Conservation (phyloP, 306 rosid genomes). For the Mimosa bimucronata region DNA sequence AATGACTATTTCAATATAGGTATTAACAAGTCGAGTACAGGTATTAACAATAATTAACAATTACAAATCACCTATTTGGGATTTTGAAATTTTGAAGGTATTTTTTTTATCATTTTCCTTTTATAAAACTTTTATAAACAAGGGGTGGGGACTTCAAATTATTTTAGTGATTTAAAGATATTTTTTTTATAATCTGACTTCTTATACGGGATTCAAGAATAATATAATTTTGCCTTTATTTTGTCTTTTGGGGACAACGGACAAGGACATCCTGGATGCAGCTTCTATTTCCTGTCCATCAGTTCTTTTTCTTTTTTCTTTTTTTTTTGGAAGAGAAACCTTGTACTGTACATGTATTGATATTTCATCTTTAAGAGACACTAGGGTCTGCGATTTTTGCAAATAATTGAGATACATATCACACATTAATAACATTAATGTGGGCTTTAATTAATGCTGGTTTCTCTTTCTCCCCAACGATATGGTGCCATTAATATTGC, state of each 20-base stretch:
- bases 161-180: too few species aligned
- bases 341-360: background rate
- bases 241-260: background rate
- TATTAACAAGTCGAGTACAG: too few species aligned
- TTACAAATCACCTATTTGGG: too few species aligned
- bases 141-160: background rate
- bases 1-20: too few species aligned
- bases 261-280: conserved; percentile 26
- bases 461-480: conserved; percentile 9
- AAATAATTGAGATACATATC: conserved; percentile 28
- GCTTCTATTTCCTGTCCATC: background rate
- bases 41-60: too few species aligned
- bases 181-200: too few species aligned
- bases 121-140: too few species aligned
- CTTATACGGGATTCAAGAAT: background rate
- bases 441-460: conserved; percentile 16
- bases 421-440: conserved; percentile 27
- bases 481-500: conserved; percentile 18
- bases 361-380: background rate
- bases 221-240: background rate
- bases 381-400: conserved; percentile 8
- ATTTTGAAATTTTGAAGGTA: too few species aligned
- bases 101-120: too few species aligned
- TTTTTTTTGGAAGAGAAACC: background rate
- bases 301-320: too few species aligned